Evolutionary conservation across 306 rosid species (phyloP), one percentile per base, ranked within the genome.

Genomic region (Glycine tomentella): DNA sequence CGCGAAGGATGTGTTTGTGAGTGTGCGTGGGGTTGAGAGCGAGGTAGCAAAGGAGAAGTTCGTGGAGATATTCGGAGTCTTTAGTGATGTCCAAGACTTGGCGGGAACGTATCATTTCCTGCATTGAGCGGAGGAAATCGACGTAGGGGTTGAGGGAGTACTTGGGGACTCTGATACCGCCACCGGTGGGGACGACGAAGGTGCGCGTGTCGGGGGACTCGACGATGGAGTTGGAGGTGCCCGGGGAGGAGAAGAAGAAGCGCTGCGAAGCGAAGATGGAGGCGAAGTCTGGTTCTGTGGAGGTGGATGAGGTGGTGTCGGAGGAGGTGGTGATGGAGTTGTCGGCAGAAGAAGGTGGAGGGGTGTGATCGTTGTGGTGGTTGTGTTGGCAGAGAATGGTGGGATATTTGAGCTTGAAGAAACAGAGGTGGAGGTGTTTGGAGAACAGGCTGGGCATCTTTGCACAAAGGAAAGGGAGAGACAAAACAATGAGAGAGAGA

Each of bases 221-320:
- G 6, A 84, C 49, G 61, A 96, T 92, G 89, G 99, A 93, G 82
- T 96, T 96, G 68, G 99, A 93, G 71, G 11, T 70, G 56, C 99
- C 99, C 0, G 99, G 99, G 46, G 97, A 89, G 78, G 99, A 95
- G 92, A 91, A 87, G 91, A 95, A 95, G 90, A 95, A 90, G 13
- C 99, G 91, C 25, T 85, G 87, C 45, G 97, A 95, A 42, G 98
- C 87, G 31, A 83, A 89, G 76, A 87, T 48, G 78, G 98, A 74
- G 38, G 97, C 87, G 7, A 95, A 87, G 83, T 95, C 97, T 0
- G 93, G 94, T 3, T 82, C 81, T 3, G 75, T 61, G 51, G 88
- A 65, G 74, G 84, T 69, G 59, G 59, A n/a, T 0, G 20, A n/a
- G 20, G 59, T 7, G 59, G 61, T 6, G 50, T 46, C 50, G 49